Base-by-base conservation (phyloP, 2,329 filamentous ascomycete species). In the Colletotrichum spaethianum region DNA sequence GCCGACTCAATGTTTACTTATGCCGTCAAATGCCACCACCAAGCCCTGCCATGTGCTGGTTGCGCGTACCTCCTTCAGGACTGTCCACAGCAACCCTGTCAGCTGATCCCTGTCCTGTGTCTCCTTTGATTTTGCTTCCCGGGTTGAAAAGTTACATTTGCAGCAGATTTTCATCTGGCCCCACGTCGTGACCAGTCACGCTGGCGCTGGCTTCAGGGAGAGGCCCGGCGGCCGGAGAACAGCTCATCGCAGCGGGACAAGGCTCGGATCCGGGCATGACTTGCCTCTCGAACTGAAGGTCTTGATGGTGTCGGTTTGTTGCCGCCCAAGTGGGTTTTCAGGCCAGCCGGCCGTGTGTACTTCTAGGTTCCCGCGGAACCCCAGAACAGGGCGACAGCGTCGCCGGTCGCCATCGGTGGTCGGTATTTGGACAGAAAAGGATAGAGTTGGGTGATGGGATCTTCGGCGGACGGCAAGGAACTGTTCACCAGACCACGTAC, bases 201-300 rank as follows among this genome's bases (percentile, higher is more conserved):
- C 53, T 70, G 70, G 70, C 53, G 31, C 59, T 64, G 46, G 28
- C 60, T 72, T 46, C 70, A 64, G 60, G 70, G 65, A 64, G 46
- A 64, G 46, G 70, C 70, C 70, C 66, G 38, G 70, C 52, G 63
- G 70, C 44, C 53, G 66, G 66, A 60, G 60, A 63, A 72, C 70
- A 72, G 65, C 66, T 70, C 70, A 72, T 60, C 55, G 40, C 31
- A 64, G 52, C 44, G 59, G 48, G 28, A 55, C 48, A 53, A 70
- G 53, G 60, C 55, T 69, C 59, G 70, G 70, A 64, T 65, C 70
- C 70, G 70, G 66, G 50, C 59, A 52, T 55, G 46, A 55, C 33
- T 44, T 62, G 33, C 48, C 44, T 40, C 42, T 67, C 42, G 28
- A 68, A 44, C 42, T 46, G 55, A 48, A 57, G 42, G 63, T 63